These are phyloP conservation scores for Solanum etuberosum DNA, from an alignment of 257 asterid genomes.

Conservation along the genomic window DNA sequence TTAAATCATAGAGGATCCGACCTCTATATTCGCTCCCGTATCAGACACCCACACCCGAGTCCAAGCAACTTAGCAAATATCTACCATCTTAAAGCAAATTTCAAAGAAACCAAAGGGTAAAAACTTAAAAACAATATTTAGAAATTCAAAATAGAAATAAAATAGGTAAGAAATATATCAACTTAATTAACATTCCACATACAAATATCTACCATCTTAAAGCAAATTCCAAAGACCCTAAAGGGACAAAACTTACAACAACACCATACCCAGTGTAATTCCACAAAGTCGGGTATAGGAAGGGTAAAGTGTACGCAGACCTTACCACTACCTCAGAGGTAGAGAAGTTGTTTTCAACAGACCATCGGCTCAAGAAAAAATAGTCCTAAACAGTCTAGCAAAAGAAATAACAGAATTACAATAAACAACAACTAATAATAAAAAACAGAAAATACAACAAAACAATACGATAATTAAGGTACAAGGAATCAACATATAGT, in stretches of 20 bases:
- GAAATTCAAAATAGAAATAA: background rate
- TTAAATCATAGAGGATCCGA: too few species aligned
- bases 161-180: background rate
- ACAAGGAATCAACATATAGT: background rate
- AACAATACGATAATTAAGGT: background rate
- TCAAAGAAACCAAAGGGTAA: background rate
- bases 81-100: background rate
- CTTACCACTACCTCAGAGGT: background rate
- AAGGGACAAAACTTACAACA: background rate
- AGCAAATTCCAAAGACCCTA: background rate
- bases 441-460: background rate
- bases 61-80: background rate
- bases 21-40: too few species aligned
- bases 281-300: background rate
- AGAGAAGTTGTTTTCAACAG: too few species aligned
- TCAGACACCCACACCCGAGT: too few species aligned
- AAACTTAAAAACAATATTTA: background rate
- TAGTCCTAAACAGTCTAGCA: background rate
- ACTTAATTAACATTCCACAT: background rate
- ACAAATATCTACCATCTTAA: background rate
- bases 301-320: background rate
- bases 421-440: background rate
- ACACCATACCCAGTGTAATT: background rate
- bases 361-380: background rate
- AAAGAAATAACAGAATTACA: too few species aligned